phyloP scores from a whole-genome alignment of 345 rosid genomes.

The Sisymbrium altissimum region DNA sequence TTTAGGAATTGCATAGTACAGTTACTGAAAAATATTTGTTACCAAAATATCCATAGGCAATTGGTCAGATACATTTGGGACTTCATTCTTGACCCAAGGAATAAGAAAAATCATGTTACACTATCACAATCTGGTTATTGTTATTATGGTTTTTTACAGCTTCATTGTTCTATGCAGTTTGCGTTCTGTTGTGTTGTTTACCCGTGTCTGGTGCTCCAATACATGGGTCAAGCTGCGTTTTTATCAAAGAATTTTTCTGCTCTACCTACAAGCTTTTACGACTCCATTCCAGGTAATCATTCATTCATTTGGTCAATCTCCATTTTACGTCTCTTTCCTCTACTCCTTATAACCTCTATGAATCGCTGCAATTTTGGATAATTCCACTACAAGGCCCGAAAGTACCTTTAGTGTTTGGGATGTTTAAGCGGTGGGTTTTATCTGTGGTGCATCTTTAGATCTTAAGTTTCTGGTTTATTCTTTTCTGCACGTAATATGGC shows the following conservation, averaged over 20 bases:
- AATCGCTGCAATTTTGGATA: background rate
- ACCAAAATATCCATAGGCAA: background rate
- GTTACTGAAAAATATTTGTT: background rate
- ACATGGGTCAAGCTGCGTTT: constrained; percentile 98
- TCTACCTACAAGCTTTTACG: constrained; percentile 60
- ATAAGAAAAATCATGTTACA: constrained; percentile 1
- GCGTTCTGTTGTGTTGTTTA: constrained; percentile 69
- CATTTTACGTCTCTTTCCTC: constrained; percentile 4
- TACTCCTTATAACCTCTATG: no score
- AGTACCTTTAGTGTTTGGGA: background rate
- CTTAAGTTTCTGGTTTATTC: constrained; percentile 11
- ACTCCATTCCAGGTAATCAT: constrained; percentile 84
- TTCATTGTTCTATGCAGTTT: constrained; percentile 48
- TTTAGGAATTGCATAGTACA: background rate
- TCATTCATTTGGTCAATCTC: constrained; percentile 15
- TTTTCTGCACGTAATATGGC: constrained; percentile 9
- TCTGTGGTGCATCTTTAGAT: background rate
- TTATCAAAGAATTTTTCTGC: constrained; percentile 72
- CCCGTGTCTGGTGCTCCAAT: constrained; percentile 96
- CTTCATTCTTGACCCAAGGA: constrained; percentile 2
- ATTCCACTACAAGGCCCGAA: background rate
- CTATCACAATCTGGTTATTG: background rate
- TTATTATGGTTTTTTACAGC: background rate
- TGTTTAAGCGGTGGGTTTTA: background rate
- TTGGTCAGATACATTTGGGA: background rate